These are phyloP conservation scores for Pythium sukuiense DNA, from an alignment of 352 stramenopile genomes.

Conservation along the genomic window DNA sequence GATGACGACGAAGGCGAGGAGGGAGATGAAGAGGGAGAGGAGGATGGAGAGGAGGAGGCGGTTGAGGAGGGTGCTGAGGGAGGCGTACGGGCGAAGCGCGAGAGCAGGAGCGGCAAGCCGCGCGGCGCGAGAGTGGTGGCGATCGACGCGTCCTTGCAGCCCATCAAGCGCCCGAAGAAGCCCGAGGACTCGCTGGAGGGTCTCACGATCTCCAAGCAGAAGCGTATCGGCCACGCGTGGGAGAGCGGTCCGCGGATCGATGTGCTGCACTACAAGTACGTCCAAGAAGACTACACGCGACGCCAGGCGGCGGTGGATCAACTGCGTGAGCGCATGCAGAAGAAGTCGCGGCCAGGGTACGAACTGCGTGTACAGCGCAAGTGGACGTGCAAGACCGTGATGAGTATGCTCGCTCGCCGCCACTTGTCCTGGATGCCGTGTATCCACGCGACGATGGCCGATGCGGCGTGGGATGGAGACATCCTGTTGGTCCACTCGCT, in stretches of 20 bases:
- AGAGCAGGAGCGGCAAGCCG: constrained; percentile 12
- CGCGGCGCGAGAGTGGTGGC: constrained; percentile 33
- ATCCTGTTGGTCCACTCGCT: constrained; percentile 70
- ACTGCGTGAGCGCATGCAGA: constrained; percentile 54
- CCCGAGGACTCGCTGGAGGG: constrained; percentile 29
- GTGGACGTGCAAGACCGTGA: constrained; percentile 51
- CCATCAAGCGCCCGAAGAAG: constrained; percentile 23
- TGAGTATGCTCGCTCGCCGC: constrained; percentile 47
- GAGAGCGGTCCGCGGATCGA: constrained; percentile 60
- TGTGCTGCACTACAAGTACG: constrained; percentile 66
- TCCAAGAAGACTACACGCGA: constrained; percentile 62
- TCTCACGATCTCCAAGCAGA: constrained; percentile 47
- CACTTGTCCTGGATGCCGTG: constrained; percentile 74
- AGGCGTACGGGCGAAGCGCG: constrained; percentile 11
- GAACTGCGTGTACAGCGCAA: constrained; percentile 55
- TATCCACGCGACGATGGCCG: constrained; percentile 52
- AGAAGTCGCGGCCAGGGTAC: constrained; percentile 63
- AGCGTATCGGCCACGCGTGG: constrained; percentile 65
- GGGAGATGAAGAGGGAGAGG: constrained; percentile 29
- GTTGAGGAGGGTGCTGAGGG: constrained; percentile 19
- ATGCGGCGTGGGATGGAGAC: constrained; percentile 76
- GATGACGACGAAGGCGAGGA: constrained; percentile 26
- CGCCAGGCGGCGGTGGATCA: constrained; percentile 55
- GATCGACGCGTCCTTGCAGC: constrained; percentile 15
- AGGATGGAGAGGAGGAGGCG: constrained; percentile 24